These are phyloP conservation scores for Amanita phalloides DNA, from an alignment of 768 basidiomycete genomes.

Conservation along the genomic window DNA sequence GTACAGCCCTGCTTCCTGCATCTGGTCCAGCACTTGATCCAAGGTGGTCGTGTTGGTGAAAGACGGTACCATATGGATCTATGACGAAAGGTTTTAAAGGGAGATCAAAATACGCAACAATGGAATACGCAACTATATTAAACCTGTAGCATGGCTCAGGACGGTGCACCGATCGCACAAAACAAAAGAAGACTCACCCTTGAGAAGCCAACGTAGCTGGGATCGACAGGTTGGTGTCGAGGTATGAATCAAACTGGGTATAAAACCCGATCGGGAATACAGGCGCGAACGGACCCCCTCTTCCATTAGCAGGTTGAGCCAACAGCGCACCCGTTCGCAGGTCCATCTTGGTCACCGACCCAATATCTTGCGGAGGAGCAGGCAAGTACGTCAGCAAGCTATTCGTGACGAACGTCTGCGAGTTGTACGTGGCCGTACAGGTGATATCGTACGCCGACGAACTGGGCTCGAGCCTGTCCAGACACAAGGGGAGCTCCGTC, in stretches of 20 bases:
- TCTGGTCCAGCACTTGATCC: constrained; percentile 49
- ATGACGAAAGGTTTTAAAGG: constrained; percentile 9
- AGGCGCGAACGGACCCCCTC: constrained; percentile 36
- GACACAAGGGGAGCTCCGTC: constrained; percentile 36
- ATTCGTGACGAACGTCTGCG: constrained; percentile 33
- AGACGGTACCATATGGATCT: constrained; percentile 64
- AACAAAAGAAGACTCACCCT: constrained; percentile 30
- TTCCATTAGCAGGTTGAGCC: constrained; percentile 40
- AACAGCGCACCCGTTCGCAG: constrained; percentile 45
- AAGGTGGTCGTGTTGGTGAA: constrained; percentile 52
- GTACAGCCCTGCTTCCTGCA: constrained; percentile 60
- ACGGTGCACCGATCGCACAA: not conserved
- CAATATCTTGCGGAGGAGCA: constrained; percentile 30
- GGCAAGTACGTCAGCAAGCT: constrained; percentile 40
- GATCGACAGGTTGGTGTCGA: constrained; percentile 41
- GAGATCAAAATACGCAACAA: constrained; percentile 9
- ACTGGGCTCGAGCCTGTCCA: constrained; percentile 33
- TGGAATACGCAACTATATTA: constrained; percentile 27
- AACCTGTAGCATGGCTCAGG: constrained; percentile 13
- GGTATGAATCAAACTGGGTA: constrained; percentile 43
- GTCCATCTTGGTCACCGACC: constrained; percentile 56
- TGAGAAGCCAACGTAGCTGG: constrained; percentile 42
- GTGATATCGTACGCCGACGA: constrained; percentile 24
- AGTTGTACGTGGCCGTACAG: constrained; percentile 26
- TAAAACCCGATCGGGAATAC: constrained; percentile 73